Evolutionary conservation across 352 stramenopile species (phyloP), one percentile per base, ranked within the genome.

Genomic region (Pythium dissimile): DNA sequence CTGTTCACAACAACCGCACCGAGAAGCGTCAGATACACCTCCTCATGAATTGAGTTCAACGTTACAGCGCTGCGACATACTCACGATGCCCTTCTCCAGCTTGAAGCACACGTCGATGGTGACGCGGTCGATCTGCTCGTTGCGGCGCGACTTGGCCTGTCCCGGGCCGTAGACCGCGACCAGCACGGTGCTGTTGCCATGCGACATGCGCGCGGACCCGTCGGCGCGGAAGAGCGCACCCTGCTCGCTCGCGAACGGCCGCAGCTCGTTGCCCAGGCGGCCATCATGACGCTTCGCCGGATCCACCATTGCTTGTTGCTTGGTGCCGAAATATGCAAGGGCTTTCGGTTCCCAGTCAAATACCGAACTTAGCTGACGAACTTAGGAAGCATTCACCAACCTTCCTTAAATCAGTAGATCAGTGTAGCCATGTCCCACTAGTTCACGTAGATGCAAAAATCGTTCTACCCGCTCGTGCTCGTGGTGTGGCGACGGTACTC

Each of bases 41-140:
- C n/a, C n/a, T n/a, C n/a, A n/a, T n/a, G n/a, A n/a, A n/a, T n/a
- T n/a, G n/a, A n/a, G n/a, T n/a, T n/a, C n/a, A n/a, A n/a, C n/a
- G n/a, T n/a, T n/a, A n/a, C n/a, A n/a, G n/a, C n/a, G n/a, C n/a
- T n/a, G n/a, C n/a, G n/a, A 81, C 78, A 65, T 59, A 86, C 80
- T 88, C 51, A 77, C 60, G 21, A 81, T 65, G 62, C 82, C 77
- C 67, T 92, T 88, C 43, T 92, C 82, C 30, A 90, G 71, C 68
- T 89, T 90, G 38, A 93, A 88, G 53, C 69, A 84, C 38, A 93
- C 84, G 56, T 93, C 84, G 20, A 93, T 47, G 20, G 80, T 77
- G 9, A 72, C 84, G 35, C 65, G 71, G 42, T 88, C 70, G 21
- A 78, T 68, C 55, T 86, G 83, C 56, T 94, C 84, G 32, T 65